A percentile compares a stretch with the other conserved stretches of the same genome.
phyloP scores from a whole-genome alignment of 768 basidiomycete genomes.

The Lactarius akahatsu region DNA sequence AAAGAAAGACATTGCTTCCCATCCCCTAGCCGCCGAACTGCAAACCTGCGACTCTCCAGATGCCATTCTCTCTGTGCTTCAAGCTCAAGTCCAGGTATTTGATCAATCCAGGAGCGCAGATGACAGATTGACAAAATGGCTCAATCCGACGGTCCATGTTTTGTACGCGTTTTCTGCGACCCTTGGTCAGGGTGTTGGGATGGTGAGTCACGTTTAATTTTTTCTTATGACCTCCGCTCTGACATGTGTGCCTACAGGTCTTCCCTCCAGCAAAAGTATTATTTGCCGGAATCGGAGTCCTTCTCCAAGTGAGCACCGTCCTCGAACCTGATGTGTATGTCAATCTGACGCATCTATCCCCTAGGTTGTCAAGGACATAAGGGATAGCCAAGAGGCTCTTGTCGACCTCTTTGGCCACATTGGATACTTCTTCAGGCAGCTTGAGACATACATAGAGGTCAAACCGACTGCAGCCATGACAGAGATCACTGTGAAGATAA shows the following conservation, averaged over 20 bases:
- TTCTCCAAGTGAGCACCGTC: background rate
- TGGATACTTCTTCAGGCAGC: slow-evolving; percentile 3
- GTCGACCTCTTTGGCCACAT: slow-evolving; percentile 8
- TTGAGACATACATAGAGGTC: slow-evolving; percentile 1
- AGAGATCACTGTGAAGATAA: background rate
- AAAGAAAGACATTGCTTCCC: background rate
- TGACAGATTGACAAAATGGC: slow-evolving; percentile 1
- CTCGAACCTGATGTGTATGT: too few relatives aligned
- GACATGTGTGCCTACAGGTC: background rate
- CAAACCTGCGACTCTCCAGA: background rate
- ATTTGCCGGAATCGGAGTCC: too few relatives aligned
- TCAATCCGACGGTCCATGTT: slow-evolving; percentile 2
- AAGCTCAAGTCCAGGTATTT: background rate
- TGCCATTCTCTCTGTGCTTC: background rate
- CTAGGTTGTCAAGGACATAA: slow-evolving; percentile 6
- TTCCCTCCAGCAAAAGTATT: too few relatives aligned
- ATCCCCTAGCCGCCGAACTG: background rate
- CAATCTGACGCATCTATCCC: background rate
- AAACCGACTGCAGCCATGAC: background rate
- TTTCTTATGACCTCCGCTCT: background rate
- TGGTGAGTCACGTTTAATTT: background rate
- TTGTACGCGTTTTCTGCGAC: background rate
- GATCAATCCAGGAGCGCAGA: background rate
- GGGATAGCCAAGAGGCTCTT: background rate
- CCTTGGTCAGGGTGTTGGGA: background rate